Evolutionary conservation across 768 basidiomycete genomes (phyloP).

Genomic region (Suillus ampliporus): DNA sequence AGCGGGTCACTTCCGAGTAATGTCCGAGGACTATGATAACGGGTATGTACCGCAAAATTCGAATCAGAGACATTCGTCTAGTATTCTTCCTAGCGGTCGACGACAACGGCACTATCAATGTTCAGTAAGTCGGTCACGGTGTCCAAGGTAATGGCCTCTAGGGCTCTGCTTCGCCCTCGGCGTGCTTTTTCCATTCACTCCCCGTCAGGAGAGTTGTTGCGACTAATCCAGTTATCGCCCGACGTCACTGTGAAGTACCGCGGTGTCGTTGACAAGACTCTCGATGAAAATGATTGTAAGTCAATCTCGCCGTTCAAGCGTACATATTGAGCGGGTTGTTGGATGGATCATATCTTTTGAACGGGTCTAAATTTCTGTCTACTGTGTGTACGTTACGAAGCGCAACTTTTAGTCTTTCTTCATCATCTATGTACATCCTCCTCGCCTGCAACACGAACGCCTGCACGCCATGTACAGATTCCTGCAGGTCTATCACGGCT

Average conservation of each 20-base stretch:
- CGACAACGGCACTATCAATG: slow-evolving; percentile 50
- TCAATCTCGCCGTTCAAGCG: slow-evolving; percentile 97
- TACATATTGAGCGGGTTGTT: slow-evolving; percentile 64
- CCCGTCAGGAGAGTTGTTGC: slow-evolving; percentile 65
- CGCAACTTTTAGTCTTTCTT: slow-evolving; percentile 53
- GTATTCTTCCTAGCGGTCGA: no score
- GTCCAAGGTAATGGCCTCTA: slow-evolving; percentile 36
- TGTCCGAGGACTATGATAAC: no score
- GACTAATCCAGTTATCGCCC: slow-evolving; percentile 77
- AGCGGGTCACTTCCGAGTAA: no score
- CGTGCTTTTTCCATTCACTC: slow-evolving; percentile 71
- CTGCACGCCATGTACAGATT: no score
- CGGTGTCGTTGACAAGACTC: slow-evolving; percentile 79
- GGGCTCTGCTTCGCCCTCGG: slow-evolving; percentile 52
- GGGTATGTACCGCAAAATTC: no score
- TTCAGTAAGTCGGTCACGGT: slow-evolving; percentile 70
- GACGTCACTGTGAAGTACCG: slow-evolving; percentile 93
- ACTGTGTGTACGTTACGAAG: slow-evolving; percentile 18
- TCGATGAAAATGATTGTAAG: slow-evolving; percentile 98
- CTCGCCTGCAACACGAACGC: no score
- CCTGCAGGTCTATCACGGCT: no score
- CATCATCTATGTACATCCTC: slow-evolving; percentile 38
- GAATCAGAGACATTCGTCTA: no score
- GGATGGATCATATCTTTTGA: neutral
- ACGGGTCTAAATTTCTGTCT: neutral